Percentiles rank a stretch among this genome's conserved stretches.
phyloP scores from a whole-genome alignment of 176 grass and related monocot species.

The Hyparrhenia diplandra region DNA sequence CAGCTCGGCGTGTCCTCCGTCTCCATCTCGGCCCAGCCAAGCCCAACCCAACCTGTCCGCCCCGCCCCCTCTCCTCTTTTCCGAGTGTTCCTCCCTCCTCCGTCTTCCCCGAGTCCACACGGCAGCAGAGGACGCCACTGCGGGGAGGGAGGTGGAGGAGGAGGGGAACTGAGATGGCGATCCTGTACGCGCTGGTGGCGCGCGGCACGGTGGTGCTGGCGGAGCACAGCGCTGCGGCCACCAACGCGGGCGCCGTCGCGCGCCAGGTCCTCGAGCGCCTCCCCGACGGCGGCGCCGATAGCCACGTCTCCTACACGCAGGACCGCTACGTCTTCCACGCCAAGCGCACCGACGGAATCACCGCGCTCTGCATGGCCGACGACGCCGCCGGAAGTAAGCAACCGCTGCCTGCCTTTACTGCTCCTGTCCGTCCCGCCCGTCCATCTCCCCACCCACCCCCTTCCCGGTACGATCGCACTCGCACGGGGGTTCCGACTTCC shows the following conservation, averaged over 20 bases:
- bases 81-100: no score
- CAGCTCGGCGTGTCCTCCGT: not conserved
- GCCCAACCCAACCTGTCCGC: not conserved
- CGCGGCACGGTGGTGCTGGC: slow-evolving; percentile 75
- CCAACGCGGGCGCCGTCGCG: slow-evolving; percentile 79
- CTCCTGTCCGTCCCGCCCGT: accelerated
- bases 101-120: slow-evolving; percentile 5
- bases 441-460: no score
- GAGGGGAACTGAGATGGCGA: slow-evolving; percentile 37
- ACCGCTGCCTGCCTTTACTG: no score
- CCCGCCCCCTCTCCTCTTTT: not conserved
- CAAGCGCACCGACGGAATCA: slow-evolving; percentile 96
- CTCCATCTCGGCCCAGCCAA: not conserved
- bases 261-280: slow-evolving; percentile 88
- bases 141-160: not conserved
- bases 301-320: slow-evolving; percentile 98
- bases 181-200: slow-evolving; percentile 87
- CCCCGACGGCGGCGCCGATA: slow-evolving; percentile 57
- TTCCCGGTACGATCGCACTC: not conserved
- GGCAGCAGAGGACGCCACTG: not conserved
- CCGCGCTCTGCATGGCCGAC: slow-evolving; percentile 98
- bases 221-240: slow-evolving; percentile 66
- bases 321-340: slow-evolving; percentile 91
- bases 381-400: slow-evolving; percentile 66
- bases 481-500: not conserved